Evolutionary conservation across 345 rosid species (phyloP).

Genomic region (Psidium guajava): DNA sequence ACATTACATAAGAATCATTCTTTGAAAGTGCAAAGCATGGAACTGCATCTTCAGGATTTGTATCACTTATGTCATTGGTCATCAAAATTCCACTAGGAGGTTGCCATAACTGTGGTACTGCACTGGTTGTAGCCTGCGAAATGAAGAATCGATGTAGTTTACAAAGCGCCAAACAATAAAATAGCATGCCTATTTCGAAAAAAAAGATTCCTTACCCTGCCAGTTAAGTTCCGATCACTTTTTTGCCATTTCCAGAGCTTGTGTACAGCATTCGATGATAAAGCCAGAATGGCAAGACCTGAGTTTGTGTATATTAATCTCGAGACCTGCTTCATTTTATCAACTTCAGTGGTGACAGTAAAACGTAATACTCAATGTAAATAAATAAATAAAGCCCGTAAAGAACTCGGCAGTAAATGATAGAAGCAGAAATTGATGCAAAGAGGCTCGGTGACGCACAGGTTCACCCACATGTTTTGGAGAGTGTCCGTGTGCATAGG

Average conservation of each 20-base stretch:
- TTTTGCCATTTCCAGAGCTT: conserved; percentile 94
- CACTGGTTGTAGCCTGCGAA: conserved; percentile 56
- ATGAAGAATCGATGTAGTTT: neutral
- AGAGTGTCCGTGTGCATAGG: neutral
- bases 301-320: conserved; percentile 80
- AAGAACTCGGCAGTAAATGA: neutral
- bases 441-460: neutral
- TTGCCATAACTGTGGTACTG: conserved; percentile 69
- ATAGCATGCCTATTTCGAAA: neutral
- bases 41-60: conserved; percentile 74
- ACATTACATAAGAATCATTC: conserved; percentile 90
- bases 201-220: conserved; percentile 31
- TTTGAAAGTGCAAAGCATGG: conserved; percentile 87
- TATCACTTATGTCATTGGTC: conserved; percentile 63
- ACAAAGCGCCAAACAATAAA: neutral
- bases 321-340: conserved; percentile 37
- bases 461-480: neutral
- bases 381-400: neutral
- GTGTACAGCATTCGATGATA: conserved; percentile 86
- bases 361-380: neutral
- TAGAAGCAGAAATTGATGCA: neutral
- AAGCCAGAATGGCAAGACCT: conserved; percentile 65
- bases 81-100: conserved; percentile 70
- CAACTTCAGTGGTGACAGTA: neutral
- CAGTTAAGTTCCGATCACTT: conserved; percentile 42